A percentile compares a stretch with the other conserved stretches of the same genome.
These are phyloP conservation scores for Setaria viridis DNA, from an alignment of 202 grass and related monocot genomes.

Conservation along the genomic window DNA sequence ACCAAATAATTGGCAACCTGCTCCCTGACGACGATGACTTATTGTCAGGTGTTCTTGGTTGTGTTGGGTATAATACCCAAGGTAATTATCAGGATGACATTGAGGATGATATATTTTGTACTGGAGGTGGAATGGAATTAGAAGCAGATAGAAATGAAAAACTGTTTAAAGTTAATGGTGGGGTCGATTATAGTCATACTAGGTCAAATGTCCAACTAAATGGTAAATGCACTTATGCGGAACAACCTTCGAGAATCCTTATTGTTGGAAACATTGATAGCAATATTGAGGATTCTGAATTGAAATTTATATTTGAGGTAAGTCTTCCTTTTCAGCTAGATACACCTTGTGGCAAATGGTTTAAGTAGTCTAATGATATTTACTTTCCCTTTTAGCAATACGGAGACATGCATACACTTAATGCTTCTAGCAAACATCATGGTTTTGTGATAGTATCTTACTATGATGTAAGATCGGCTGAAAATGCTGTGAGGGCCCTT, in stretches of 20 bases:
- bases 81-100: conserved; percentile 72
- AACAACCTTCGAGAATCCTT: conserved; percentile 77
- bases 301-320: conserved; percentile 81
- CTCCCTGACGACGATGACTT: conserved; percentile 88
- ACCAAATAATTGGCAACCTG: conserved; percentile 78
- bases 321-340: conserved; percentile 10
- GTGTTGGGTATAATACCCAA: conserved; percentile 49
- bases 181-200: conserved; percentile 41
- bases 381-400: conserved; percentile 67
- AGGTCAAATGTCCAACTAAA: conserved; percentile 55
- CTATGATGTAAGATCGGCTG: conserved; percentile 88
- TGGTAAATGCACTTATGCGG: conserved; percentile 56
- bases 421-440: conserved; percentile 82
- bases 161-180: conserved; percentile 43
- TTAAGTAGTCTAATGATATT: conserved; percentile 41
- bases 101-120: conserved; percentile 94
- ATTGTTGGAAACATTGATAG: conserved; percentile 87
- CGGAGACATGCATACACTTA: conserved; percentile 76
- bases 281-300: conserved; percentile 73
- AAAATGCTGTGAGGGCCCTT: conserved; percentile 79
- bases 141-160: conserved; percentile 68
- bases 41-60: conserved; percentile 73
- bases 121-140: conserved; percentile 88
- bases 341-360: conserved; percentile 18
- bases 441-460: conserved; percentile 93